A percentile compares a stretch with the other conserved stretches of the same genome.
Conservation (phyloP, 768 basidiomycete genomes). For the Harrya chromipes region DNA sequence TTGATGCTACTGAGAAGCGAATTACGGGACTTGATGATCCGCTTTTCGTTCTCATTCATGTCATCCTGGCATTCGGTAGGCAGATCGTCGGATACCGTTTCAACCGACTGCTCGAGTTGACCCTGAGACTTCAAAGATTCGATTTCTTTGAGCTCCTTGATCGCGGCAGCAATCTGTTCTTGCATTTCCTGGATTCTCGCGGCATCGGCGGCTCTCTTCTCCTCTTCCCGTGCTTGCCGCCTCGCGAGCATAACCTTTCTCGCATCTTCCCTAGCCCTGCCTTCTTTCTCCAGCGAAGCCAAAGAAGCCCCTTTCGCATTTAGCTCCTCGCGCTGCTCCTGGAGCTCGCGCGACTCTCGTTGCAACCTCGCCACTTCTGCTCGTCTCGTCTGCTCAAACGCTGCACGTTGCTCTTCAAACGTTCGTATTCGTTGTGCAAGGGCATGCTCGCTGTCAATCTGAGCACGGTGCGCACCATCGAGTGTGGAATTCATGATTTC, state of each 20-base stretch:
- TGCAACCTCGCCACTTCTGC: slow-evolving; percentile 18
- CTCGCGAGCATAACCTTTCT: slow-evolving; percentile 14
- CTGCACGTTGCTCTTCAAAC: slow-evolving; percentile 20
- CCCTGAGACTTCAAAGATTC: slow-evolving; percentile 4
- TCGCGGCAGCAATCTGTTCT: slow-evolving; percentile 18
- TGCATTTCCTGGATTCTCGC: slow-evolving; percentile 14
- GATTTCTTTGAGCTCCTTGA: slow-evolving; percentile 18
- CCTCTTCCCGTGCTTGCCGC: slow-evolving; percentile 28
- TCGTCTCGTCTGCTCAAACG: slow-evolving; percentile 20
- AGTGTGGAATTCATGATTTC: slow-evolving; percentile 12
- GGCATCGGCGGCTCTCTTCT: slow-evolving; percentile 15
- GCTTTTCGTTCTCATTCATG: slow-evolving; percentile 18
- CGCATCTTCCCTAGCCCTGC: slow-evolving; percentile 24
- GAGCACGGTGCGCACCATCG: slow-evolving; percentile 7
- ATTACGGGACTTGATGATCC: slow-evolving; percentile 7
- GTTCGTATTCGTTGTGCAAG: slow-evolving; percentile 8
- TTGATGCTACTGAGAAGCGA: slow-evolving; percentile 13
- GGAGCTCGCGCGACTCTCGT: slow-evolving; percentile 19
- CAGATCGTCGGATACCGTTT: slow-evolving; percentile 4
- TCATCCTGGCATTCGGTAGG: slow-evolving; percentile 21
- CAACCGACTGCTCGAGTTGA: slow-evolving; percentile 1
- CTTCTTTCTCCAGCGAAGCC: slow-evolving; percentile 23
- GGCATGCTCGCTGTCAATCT: slow-evolving; percentile 15
- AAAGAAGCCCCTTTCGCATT: slow-evolving; percentile 17
- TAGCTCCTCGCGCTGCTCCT: slow-evolving; percentile 17